Evolutionary conservation across 495 filamentous ascomycete species (phyloP).

Genomic region (Jackrogersella minutella): DNA sequence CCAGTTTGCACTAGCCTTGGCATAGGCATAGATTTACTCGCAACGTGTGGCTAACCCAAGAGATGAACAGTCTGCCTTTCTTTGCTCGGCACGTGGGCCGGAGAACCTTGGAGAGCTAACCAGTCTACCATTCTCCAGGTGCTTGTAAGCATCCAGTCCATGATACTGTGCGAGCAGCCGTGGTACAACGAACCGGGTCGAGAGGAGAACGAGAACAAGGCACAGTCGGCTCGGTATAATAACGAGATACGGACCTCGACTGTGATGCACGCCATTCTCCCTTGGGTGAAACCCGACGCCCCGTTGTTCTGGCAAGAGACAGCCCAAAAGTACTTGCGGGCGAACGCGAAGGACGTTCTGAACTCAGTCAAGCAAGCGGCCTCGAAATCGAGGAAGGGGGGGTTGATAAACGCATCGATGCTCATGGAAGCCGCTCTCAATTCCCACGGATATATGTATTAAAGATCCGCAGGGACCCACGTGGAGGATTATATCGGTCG

Average conservation of each 20-base stretch:
- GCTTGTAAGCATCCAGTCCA: slow-evolving; percentile 67
- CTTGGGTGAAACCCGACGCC: slow-evolving; percentile 53
- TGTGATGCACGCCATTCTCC: slow-evolving; percentile 55
- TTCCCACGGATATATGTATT: slow-evolving; percentile 5
- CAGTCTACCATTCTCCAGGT: slow-evolving; percentile 66
- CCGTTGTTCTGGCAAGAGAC: slow-evolving; percentile 23
- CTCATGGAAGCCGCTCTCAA: background rate
- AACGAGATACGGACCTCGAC: slow-evolving; percentile 48
- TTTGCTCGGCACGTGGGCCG: slow-evolving; percentile 66
- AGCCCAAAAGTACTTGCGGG: slow-evolving; percentile 6
- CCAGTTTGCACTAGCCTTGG: background rate
- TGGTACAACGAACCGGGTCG: slow-evolving; percentile 66
- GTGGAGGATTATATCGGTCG: background rate
- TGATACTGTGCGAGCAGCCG: slow-evolving; percentile 67
- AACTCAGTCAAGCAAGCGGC: background rate
- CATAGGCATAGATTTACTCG: background rate
- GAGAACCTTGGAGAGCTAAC: slow-evolving; percentile 60
- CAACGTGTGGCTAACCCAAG: slow-evolving; percentile 32
- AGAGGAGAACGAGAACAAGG: slow-evolving; percentile 40
- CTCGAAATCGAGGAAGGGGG: background rate
- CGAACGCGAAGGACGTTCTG: slow-evolving; percentile 20
- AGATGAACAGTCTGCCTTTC: slow-evolving; percentile 61
- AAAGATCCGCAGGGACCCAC: background rate
- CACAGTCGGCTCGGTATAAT: slow-evolving; percentile 48
- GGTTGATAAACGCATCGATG: background rate